A percentile compares a stretch with the other conserved stretches of the same genome.
phyloP scores from a whole-genome alignment of 768 basidiomycete species.

The Collybiopsis confluens region DNA sequence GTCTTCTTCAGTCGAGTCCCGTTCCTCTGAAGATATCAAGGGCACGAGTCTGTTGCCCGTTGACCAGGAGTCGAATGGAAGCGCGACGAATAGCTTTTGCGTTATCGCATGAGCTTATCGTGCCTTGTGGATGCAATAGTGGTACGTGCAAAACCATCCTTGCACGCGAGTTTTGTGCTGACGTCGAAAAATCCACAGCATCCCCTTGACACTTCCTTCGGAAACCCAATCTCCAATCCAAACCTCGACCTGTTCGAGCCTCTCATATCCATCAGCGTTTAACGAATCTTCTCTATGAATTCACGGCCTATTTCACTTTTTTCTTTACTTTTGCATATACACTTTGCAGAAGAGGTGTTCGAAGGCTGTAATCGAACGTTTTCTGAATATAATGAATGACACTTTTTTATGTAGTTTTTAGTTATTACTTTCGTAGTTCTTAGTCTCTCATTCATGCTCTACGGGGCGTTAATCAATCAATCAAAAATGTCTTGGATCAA shows the following conservation, averaged over 20 bases:
- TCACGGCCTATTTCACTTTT: background rate
- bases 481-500: no score
- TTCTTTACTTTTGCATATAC: background rate
- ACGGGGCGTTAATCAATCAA: no score
- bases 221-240: background rate
- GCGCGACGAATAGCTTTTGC: constrained; percentile 6
- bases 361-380: no score
- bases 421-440: background rate
- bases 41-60: background rate
- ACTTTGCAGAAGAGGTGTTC: no score
- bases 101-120: background rate
- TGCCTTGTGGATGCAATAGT: background rate
- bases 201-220: background rate
- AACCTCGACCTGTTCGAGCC: background rate
- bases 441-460: background rate
- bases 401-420: no score
- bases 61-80: background rate
- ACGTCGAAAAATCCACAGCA: no score
- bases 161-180: no score
- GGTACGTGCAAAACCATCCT: background rate
- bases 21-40: background rate
- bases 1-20: background rate
- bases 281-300: background rate
- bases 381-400: no score
- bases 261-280: no score